Evolutionary conservation across 768 basidiomycete species (phyloP).

Genomic region (Fomitopsis pulvina): DNA sequence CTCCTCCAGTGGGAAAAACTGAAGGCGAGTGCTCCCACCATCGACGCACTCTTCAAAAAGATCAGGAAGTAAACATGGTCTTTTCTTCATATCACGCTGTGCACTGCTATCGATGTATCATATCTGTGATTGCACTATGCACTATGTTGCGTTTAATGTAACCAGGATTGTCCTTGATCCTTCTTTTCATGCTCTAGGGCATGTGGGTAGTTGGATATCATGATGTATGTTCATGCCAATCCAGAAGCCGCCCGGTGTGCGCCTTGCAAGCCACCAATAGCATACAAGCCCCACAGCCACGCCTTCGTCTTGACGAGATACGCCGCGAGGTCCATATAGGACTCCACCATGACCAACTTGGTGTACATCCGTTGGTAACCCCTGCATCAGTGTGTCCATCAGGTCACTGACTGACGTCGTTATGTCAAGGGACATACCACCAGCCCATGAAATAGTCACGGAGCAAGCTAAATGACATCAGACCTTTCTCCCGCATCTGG

Average conservation of each 20-base stretch:
- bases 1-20: slow-evolving; percentile 56
- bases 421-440: slow-evolving; percentile 46
- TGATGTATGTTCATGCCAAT: slow-evolving; percentile 27
- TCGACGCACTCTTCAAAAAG: slow-evolving; percentile 45
- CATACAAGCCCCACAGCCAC: slow-evolving; percentile 61
- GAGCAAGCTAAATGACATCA: slow-evolving; percentile 42
- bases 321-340: slow-evolving; percentile 57
- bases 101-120: neutral
- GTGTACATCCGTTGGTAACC: slow-evolving; percentile 49
- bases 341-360: slow-evolving; percentile 47
- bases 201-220: too few relatives aligned
- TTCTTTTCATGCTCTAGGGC: neutral
- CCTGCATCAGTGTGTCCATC: slow-evolving; percentile 33
- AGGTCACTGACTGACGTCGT: neutral
- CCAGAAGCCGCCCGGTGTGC: slow-evolving; percentile 72
- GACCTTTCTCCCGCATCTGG: slow-evolving; percentile 42
- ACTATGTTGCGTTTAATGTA: neutral
- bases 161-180: neutral
- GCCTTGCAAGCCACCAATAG: slow-evolving; percentile 56
- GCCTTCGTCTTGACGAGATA: slow-evolving; percentile 45
- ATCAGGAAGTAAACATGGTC: slow-evolving; percentile 5
- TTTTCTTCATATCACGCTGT: neutral
- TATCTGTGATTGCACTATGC: neutral
- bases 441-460: slow-evolving; percentile 50
- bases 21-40: slow-evolving; percentile 33